Evolutionary conservation across 2,329 filamentous ascomycete genomes (phyloP), one percentile per base, ranked within the genome.

Genomic region (Fusarium secorum): DNA sequence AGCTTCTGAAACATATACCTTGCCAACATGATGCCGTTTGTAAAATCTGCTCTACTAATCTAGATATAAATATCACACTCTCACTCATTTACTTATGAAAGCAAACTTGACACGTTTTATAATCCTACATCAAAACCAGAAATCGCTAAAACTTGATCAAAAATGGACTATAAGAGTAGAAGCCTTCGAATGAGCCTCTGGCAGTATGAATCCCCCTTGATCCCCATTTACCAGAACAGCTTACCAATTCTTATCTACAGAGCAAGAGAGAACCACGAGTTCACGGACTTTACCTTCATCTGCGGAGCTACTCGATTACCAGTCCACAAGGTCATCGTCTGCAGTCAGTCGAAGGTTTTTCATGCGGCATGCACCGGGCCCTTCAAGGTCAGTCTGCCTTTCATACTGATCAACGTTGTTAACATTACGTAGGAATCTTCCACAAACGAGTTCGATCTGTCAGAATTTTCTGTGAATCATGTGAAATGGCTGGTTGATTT

Each of bases 401-500:
- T 35, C 2, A 24, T 18, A 14, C 30, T 24, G 6, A 9, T 15
- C 22, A 4, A 4, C 4, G 6, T 15, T 14, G 9, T 11, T 51
- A 15, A 51, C 15, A 51, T 15, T 24, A 10, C 7, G 9, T 13
- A 51, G 22, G 46, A 51, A 15, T 51, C 46, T 2, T 20, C 13
- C 4, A 51, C 30, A 11, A 51, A 26, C 46, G 17, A 33, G 13
- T 15, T 24, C 11, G 18, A 51, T 11, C 11, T 51, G 2, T 51
- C 46, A 7, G 22, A 26, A 7, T 24, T 14, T 11, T 24, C 46
- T 35, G 30, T 8, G 22, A 9, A 33, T 14, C 17, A 51, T 35
- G 46, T 35, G 14, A 7, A 7, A 3, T 49, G 36, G 20, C 42
- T 66, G 26, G 30, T 66, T 3, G 57, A 69, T 7, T 70, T 38